Percentiles rank a stretch among this genome's conserved stretches.
These are phyloP conservation scores for Metarhizium brunneum DNA, from an alignment of 2,329 filamentous ascomycete genomes.

Conservation along the genomic window DNA sequence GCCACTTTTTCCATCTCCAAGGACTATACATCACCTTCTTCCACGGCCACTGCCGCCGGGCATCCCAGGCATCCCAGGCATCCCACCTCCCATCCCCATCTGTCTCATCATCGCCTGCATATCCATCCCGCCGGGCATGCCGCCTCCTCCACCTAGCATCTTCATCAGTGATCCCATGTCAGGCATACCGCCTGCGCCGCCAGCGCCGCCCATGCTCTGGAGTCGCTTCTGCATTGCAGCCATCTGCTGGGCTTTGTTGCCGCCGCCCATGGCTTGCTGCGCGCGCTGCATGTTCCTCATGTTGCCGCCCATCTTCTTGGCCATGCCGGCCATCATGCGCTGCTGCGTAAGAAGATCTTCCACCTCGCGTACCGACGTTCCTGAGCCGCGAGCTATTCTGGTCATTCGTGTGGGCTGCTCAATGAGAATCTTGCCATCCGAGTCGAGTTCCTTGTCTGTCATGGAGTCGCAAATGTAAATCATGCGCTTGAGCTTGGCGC, in stretches of 20 bases:
- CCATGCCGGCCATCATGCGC: constrained; percentile 98
- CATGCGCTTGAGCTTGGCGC: constrained; percentile 90
- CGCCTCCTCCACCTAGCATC: constrained; percentile 63
- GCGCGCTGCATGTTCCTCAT: constrained; percentile 97
- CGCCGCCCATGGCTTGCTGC: constrained; percentile 82
- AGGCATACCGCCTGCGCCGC: constrained; percentile 58
- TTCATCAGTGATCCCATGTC: constrained; percentile 85
- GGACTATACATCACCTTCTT: constrained; percentile 12
- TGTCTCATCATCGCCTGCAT: constrained; percentile 76
- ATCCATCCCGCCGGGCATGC: constrained; percentile 62
- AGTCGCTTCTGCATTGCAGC: constrained; percentile 95
- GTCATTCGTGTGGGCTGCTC: constrained; percentile 92
- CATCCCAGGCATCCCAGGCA: constrained; percentile 6
- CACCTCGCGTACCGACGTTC: constrained; percentile 62
- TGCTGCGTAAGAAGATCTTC: constrained; percentile 88
- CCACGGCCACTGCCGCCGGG: constrained; percentile 20
- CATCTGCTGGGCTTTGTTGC: constrained; percentile 86
- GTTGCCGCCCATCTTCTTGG: constrained; percentile 95
- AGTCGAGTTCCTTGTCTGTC: constrained; percentile 92
- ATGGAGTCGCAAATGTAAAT: constrained; percentile 98
- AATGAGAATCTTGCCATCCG: constrained; percentile 87
- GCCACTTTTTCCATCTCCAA: neutral
- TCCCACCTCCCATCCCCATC: constrained; percentile 50
- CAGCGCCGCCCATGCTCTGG: constrained; percentile 80
- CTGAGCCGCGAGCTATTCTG: constrained; percentile 78